Evolutionary conservation across 2,329 filamentous ascomycete genomes (phyloP).

Genomic region (Pyrenophora teres): DNA sequence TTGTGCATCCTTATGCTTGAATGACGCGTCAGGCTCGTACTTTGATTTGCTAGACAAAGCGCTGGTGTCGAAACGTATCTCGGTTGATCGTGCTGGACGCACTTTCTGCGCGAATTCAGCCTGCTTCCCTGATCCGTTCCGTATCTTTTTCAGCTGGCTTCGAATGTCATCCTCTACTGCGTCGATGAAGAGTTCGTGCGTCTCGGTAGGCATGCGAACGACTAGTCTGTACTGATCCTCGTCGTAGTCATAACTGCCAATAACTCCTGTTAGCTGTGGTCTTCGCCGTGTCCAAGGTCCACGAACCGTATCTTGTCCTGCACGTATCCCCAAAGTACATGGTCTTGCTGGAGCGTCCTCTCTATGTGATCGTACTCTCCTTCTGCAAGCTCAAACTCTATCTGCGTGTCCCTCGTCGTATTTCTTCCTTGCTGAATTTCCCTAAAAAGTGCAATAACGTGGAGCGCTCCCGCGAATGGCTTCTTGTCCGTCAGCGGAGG

Average conservation of each 20-base stretch:
- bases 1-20: conserved; percentile 26
- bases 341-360: conserved; percentile 15
- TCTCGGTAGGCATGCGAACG: conserved; percentile 26
- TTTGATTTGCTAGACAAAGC: conserved; percentile 19
- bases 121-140: conserved; percentile 14
- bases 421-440: conserved; percentile 21
- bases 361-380: conserved; percentile 24
- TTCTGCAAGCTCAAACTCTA: conserved; percentile 20
- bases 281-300: conserved; percentile 1
- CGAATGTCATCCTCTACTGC: conserved; percentile 24
- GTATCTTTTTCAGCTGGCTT: conserved; percentile 25
- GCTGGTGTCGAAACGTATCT: conserved; percentile 18
- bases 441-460: conserved; percentile 26
- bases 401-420: conserved; percentile 12
- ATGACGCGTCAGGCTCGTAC: conserved; percentile 28
- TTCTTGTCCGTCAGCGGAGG: conserved; percentile 28
- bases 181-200: conserved; percentile 27
- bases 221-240: conserved; percentile 12
- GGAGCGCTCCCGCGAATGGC: conserved; percentile 14
- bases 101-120: conserved; percentile 31
- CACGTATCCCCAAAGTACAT: conserved; percentile 18
- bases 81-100: conserved; percentile 17
- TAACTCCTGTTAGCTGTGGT: conserved; percentile 10
- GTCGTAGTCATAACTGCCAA: conserved; percentile 27
- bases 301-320: conserved; percentile 24